Evolutionary conservation across 345 rosid genomes (phyloP), one percentile per base, ranked within the genome.

Genomic region (Gossypium australe): DNA sequence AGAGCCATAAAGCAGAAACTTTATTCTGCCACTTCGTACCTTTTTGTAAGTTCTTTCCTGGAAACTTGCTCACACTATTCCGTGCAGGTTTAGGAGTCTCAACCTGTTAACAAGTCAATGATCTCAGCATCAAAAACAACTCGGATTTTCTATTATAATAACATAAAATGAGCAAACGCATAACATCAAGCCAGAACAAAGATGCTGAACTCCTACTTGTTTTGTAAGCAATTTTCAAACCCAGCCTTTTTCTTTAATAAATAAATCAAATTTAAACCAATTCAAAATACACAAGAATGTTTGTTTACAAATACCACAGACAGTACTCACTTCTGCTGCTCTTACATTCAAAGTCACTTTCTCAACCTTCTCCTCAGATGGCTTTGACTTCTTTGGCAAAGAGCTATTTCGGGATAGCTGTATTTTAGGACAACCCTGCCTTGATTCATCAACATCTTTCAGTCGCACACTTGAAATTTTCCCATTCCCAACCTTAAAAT

Each of bases 21-120:
- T 45, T 55, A 84, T 65, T 67, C 81, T 47, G 79, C 80, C 67
- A 81, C 70, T 67, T 48, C 82, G 78, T 89, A 94, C 98, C 97
- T 94, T 87, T 89, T 18, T 55, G 43, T 29, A 77, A 72, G 72
- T 27, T 70, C 71, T 79, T 79, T 18, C 60, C 81, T 2, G 71
- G 12, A 3, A 72, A 56, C 75, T 84, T 82, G 77, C 24, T 34
- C 52, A 76, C 73, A 52, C 71, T 72, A 27, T 70, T 80, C 59
- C 74, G 82, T 12, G 66, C 78, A n/a, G 71, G 53, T 74, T 83
- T 84, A 69, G 85, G 64, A 76, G 57, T 72, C 74, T 84, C 81
- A 7, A 78, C 87, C 92, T 88, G 77, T 18, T 27, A 51, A 75
- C 49, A 69, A 27, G 16, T 47, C 24, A 73, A 44, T 44, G 29